phyloP scores from a whole-genome alignment of 306 rosid genomes.

The Cicer pinnatifidum region DNA sequence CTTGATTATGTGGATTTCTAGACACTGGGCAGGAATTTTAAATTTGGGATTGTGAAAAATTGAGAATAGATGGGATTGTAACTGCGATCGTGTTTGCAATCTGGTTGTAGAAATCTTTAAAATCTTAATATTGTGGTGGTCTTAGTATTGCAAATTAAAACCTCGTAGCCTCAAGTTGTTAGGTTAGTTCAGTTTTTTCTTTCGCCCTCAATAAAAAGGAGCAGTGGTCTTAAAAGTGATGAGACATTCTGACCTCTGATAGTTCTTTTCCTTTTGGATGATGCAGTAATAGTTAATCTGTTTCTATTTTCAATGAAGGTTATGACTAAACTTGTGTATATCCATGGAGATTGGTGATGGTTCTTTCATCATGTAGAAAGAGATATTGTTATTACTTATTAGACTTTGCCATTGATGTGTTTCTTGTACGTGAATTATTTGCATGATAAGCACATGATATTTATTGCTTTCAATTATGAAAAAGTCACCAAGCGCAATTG shows the following conservation, averaged over 20 bases:
- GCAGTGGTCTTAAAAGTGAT: neutral
- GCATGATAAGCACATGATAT: neutral
- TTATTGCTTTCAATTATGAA: neutral
- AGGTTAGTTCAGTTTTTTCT: neutral
- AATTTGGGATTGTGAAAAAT: neutral
- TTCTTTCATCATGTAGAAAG: constrained; percentile 11
- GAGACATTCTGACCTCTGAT: neutral
- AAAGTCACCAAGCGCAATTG: neutral
- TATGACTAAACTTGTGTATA: neutral
- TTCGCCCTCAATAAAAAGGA: neutral
- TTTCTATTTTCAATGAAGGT: constrained; percentile 9
- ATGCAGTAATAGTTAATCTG: neutral
- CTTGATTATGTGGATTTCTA: neutral
- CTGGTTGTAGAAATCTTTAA: neutral
- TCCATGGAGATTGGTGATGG: neutral
- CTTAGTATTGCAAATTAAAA: neutral
- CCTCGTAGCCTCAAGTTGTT: neutral
- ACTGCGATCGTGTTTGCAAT: neutral
- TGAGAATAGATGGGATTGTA: neutral
- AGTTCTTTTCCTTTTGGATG: neutral
- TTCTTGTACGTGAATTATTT: neutral
- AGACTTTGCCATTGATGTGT: constrained; percentile 9
- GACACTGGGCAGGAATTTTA: neutral
- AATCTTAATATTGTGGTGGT: neutral
- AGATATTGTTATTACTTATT: neutral